phyloP scores from a whole-genome alignment of 2,329 filamentous ascomycete genomes.

The Alternaria gansuensis region DNA sequence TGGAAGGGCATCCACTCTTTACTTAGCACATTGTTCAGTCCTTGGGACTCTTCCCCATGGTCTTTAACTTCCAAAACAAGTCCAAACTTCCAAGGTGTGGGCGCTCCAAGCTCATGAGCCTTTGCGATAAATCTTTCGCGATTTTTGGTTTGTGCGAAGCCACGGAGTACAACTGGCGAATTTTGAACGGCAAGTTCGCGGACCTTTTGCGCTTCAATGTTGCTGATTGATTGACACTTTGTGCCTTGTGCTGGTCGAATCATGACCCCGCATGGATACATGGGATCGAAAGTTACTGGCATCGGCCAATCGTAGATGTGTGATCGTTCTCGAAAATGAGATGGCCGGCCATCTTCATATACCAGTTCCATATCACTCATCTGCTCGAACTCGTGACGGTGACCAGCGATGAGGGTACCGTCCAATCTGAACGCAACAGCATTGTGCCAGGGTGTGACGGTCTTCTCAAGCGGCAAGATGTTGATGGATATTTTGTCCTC shows the following conservation, averaged over 20 bases:
- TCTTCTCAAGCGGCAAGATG: constrained; percentile 23
- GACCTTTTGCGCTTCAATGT: constrained; percentile 59
- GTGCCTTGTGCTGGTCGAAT: constrained; percentile 23
- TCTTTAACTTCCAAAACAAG: constrained; percentile 71
- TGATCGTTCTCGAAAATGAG: constrained; percentile 24
- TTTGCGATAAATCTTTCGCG: constrained; percentile 59
- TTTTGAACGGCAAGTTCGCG: constrained; percentile 59
- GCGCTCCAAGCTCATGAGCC: constrained; percentile 59
- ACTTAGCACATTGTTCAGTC: constrained; percentile 64
- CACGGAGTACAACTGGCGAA: constrained; percentile 64
- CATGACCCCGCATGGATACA: constrained; percentile 36
- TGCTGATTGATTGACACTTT: constrained; percentile 47
- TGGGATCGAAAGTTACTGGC: constrained; percentile 28
- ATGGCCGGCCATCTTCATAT: constrained; percentile 22
- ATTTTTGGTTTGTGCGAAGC: constrained; percentile 60
- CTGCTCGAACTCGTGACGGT: too few relatives aligned
- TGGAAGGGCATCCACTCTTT: constrained; percentile 65
- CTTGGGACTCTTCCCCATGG: constrained; percentile 59
- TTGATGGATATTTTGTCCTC: constrained; percentile 35
- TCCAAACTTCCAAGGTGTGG: constrained; percentile 64
- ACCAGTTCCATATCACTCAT: constrained; percentile 23
- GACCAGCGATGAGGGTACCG: too few relatives aligned
- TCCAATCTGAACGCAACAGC: constrained; percentile 25
- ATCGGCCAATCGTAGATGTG: constrained; percentile 23
- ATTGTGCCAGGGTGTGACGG: constrained; percentile 32